Evolutionary conservation across 495 filamentous ascomycete genomes (phyloP).

Genomic region (Cercophora sp.): DNA sequence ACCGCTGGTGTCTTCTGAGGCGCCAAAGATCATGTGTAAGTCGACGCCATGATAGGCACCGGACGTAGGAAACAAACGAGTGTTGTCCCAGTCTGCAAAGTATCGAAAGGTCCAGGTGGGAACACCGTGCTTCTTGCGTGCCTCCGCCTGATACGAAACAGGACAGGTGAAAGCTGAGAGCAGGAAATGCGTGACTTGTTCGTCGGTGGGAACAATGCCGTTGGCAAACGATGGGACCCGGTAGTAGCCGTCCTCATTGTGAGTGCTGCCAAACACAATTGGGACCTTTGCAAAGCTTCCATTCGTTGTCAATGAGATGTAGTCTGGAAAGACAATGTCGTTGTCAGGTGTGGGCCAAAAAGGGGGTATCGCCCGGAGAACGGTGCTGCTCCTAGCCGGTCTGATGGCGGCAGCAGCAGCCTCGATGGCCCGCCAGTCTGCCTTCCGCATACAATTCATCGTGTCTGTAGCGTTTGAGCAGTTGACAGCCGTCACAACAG

Average conservation of each 20-base stretch:
- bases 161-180: too few relatives aligned
- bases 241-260: too few relatives aligned
- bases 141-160: too few relatives aligned
- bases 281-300: constrained; percentile 2
- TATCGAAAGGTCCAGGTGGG: constrained; percentile 33
- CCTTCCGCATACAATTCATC: constrained; percentile 43
- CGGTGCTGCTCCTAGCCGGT: constrained; percentile 5
- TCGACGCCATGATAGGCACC: constrained; percentile 51
- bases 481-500: constrained; percentile 25
- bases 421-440: constrained; percentile 29
- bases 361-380: constrained; percentile 32
- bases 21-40: constrained; percentile 46
- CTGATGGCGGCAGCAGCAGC: too few relatives aligned
- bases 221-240: too few relatives aligned
- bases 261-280: neutral
- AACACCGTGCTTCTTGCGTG: too few relatives aligned
- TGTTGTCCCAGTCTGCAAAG: constrained; percentile 41
- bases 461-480: constrained; percentile 38
- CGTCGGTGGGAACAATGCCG: too few relatives aligned
- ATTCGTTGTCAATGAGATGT: constrained; percentile 22
- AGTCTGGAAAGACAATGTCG: constrained; percentile 40
- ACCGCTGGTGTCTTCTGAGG: constrained; percentile 36
- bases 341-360: constrained; percentile 16
- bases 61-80: constrained; percentile 29
- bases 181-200: too few relatives aligned